phyloP scores from a whole-genome alignment of 805 yeast genomes.

The Lipomyces chichibuensis region DNA sequence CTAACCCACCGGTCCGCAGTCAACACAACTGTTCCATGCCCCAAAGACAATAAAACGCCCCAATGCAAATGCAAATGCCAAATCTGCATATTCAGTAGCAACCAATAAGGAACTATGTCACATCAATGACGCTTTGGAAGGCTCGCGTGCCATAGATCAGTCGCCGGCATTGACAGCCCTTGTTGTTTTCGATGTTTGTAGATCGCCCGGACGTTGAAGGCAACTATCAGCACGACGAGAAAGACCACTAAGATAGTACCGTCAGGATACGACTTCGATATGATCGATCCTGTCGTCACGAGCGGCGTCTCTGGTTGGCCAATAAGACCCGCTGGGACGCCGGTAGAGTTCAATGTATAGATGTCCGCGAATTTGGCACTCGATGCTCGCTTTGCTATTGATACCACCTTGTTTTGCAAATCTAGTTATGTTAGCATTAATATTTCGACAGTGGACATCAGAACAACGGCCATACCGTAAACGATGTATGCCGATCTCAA shows the following conservation, averaged over 20 bases:
- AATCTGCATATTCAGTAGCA: neutral
- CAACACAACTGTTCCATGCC: neutral
- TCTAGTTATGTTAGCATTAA: neutral
- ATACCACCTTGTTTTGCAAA: neutral
- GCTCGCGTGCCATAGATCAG: neutral
- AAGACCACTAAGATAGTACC: neutral
- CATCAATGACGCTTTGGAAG: neutral
- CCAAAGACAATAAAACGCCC: neutral
- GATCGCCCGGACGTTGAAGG: neutral
- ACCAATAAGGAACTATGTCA: neutral
- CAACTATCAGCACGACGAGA: neutral
- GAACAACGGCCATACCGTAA: slow-evolving; percentile 10
- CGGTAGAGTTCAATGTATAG: neutral
- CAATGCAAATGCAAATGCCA: neutral
- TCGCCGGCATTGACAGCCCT: neutral
- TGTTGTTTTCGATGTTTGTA: neutral
- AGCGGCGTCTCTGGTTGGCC: neutral
- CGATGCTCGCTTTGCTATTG: slow-evolving; percentile 1
- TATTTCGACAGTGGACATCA: neutral
- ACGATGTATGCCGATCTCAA: slow-evolving; percentile 28
- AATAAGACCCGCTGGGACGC: neutral
- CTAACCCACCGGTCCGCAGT: neutral
- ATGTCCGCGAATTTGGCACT: neutral
- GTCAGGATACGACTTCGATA: neutral
- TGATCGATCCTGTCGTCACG: neutral